Conservation (phyloP, 2,329 filamentous ascomycete species). For the Colletotrichum sp. region DNA sequence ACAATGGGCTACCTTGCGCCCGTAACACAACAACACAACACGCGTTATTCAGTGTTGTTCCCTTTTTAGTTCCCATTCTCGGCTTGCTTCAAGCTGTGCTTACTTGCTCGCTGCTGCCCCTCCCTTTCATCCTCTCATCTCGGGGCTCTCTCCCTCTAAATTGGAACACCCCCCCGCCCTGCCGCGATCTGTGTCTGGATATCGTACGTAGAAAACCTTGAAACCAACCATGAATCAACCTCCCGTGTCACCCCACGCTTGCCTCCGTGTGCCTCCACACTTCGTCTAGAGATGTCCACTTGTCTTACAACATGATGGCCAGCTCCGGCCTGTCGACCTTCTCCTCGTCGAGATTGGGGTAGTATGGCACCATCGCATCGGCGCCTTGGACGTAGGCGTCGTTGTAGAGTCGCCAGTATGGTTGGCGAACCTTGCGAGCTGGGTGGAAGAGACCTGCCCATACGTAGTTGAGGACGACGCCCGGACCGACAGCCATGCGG, state of each 20-base stretch:
- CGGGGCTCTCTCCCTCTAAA: not conserved
- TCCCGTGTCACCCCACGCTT: not conserved
- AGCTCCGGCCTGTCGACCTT: conserved; percentile 80
- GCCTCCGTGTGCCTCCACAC: not conserved
- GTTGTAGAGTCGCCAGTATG: conserved; percentile 97
- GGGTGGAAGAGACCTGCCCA: conserved; percentile 98
- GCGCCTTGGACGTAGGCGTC: conserved; percentile 94
- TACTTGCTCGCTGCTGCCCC: not conserved
- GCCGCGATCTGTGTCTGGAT: not conserved
- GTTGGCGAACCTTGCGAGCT: conserved; percentile 89
- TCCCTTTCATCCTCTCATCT: not conserved
- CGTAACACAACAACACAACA: not conserved
- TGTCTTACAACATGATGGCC: conserved; percentile 75
- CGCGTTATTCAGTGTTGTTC: not conserved
- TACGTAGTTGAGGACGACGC: conserved; percentile 95
- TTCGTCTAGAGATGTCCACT: not conserved
- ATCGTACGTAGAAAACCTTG: conserved; percentile 1
- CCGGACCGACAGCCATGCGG: conserved; percentile 89
- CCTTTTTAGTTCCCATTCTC: not conserved
- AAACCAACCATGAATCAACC: not conserved
- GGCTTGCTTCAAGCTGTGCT: not conserved
- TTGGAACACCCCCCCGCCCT: not conserved
- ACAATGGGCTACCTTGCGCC: conserved; percentile 12
- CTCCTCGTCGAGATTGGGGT: conserved; percentile 85
- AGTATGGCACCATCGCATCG: conserved; percentile 96